Percentiles rank a stretch among this genome's conserved stretches.
These are phyloP conservation scores for Leccinum pellstonianum DNA, from an alignment of 768 basidiomycete species.

Conservation along the genomic window DNA sequence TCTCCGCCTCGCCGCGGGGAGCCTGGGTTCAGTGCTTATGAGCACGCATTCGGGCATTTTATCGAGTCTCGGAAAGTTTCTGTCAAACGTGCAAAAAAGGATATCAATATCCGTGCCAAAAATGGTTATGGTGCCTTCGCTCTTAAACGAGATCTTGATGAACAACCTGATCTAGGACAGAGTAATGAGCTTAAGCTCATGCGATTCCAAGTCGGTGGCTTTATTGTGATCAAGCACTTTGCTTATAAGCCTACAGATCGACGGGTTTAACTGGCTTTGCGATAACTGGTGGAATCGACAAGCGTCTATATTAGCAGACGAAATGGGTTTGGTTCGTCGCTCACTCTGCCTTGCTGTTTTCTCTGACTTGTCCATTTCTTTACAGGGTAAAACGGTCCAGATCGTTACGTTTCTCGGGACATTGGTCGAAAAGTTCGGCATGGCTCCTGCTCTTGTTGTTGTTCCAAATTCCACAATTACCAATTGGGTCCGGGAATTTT, in stretches of 20 bases:
- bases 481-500: conserved; percentile 95
- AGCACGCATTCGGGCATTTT: conserved; percentile 64
- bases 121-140: conserved; percentile 51
- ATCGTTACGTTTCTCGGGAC: conserved; percentile 81
- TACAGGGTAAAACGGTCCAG: conserved; percentile 88
- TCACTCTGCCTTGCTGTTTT: conserved; percentile 2
- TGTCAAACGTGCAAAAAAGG: conserved; percentile 47
- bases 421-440: conserved; percentile 52
- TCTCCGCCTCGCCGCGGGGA: conserved; percentile 70
- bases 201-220: conserved; percentile 72
- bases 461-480: conserved; percentile 97
- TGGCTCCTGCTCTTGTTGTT: conserved; percentile 81
- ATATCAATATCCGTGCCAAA: conserved; percentile 47
- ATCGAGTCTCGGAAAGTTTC: conserved; percentile 58
- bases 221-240: conserved; percentile 5
- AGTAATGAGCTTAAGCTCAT: conserved; percentile 63
- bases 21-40: conserved; percentile 59
- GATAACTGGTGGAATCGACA: conserved; percentile 88
- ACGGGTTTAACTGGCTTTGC: conserved; percentile 82
- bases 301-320: conserved; percentile 90
- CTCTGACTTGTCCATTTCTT: not conserved
- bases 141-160: conserved; percentile 43
- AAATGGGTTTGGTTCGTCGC: conserved; percentile 83
- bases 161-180: conserved; percentile 70
- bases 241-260: conserved; percentile 46